Evolutionary conservation across 495 filamentous ascomycete genomes (phyloP).

Genomic region (Trichocladium antarcticum): DNA sequence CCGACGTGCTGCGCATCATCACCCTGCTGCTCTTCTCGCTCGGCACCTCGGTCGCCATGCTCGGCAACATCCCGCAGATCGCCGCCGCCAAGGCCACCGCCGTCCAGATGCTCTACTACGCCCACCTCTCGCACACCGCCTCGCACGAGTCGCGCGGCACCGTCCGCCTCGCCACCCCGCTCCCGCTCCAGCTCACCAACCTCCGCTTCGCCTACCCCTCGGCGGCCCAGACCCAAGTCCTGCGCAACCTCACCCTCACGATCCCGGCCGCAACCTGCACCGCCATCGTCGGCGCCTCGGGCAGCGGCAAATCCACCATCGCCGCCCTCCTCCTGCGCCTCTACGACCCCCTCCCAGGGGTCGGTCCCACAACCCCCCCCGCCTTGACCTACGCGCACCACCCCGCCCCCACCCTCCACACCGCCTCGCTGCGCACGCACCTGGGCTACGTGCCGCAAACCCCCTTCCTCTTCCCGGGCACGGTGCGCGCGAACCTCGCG

Average conservation of each 20-base stretch:
- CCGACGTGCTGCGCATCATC: slow-evolving; percentile 59
- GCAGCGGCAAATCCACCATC: slow-evolving; percentile 83
- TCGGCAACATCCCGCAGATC: slow-evolving; percentile 71
- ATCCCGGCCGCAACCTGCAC: slow-evolving; percentile 51
- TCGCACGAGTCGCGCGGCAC: slow-evolving; percentile 52
- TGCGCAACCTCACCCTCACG: slow-evolving; percentile 49
- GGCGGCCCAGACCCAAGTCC: slow-evolving; percentile 40
- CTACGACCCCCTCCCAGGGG: slow-evolving; percentile 16
- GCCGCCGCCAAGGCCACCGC: slow-evolving; percentile 61
- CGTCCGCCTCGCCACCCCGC: slow-evolving; percentile 36
- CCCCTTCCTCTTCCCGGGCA: slow-evolving; percentile 64
- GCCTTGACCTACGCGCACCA: slow-evolving; percentile 47
- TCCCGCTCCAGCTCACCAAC: slow-evolving; percentile 50
- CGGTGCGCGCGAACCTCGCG: slow-evolving; percentile 64
- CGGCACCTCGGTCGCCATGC: slow-evolving; percentile 54
- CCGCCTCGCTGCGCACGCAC: slow-evolving; percentile 50
- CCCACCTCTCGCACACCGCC: slow-evolving; percentile 38
- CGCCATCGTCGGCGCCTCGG: slow-evolving; percentile 72
- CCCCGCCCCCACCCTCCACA: slow-evolving; percentile 48
- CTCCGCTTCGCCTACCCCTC: slow-evolving; percentile 61
- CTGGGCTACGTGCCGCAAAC: slow-evolving; percentile 70
- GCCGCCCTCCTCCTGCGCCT: slow-evolving; percentile 54
- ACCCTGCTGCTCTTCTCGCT: slow-evolving; percentile 77
- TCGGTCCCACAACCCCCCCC: slow-evolving; percentile 11
- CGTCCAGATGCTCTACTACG: slow-evolving; percentile 60